Base-by-base conservation (phyloP, 129 eudicot species). In the Mikania micrantha region DNA sequence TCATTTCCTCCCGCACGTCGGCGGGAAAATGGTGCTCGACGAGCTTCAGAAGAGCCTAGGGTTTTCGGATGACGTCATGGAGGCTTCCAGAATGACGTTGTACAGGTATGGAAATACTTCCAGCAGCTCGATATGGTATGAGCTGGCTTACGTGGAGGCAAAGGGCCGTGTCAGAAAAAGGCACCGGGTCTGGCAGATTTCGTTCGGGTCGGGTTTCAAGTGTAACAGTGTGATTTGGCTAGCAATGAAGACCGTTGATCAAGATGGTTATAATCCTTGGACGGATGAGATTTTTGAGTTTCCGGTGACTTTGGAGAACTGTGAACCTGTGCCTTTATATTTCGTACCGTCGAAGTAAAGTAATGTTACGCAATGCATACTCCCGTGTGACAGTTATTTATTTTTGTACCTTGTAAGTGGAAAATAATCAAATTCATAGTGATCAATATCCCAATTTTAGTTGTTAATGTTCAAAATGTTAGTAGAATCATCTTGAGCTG, bases 191-290 rank as follows among this genome's bases (percentile, higher is more conserved):
- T 83, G 85, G 85, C 90, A 84, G 56, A 74, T 84, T 1, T 79
- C 85, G 7, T 82, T 79, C 32, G 88, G 95, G 34, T 77, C 87
- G 27, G 88, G 88, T 13, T 87, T 87, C 31, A 84, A 87, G 70
- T 81, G 90, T 50, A 71, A 39, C 47, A 87, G 90, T 60, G 68
- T 68, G n/a, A 68, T 82, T 35, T 87, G 85, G 87, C 48, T 64
- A 5, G 88, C 94, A 7, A 32, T 78, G 22, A 78, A 47, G 73
- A 74, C 13, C 40, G 58, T 81, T 57, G 86, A 69, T 56, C 20
- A 7, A 9, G 83, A 86, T 17, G 74, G 54, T 4, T 21, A 2
- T 21, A 87, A 80, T 72, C 85, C 94, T 19, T 83, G 94, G 94
- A 75, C 17, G 12, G 80, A 75, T 12, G 90, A 87, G 78, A 81